These are phyloP conservation scores for Hypoxylon sp. DNA, from an alignment of 2,329 filamentous ascomycete genomes.

Conservation along the genomic window DNA sequence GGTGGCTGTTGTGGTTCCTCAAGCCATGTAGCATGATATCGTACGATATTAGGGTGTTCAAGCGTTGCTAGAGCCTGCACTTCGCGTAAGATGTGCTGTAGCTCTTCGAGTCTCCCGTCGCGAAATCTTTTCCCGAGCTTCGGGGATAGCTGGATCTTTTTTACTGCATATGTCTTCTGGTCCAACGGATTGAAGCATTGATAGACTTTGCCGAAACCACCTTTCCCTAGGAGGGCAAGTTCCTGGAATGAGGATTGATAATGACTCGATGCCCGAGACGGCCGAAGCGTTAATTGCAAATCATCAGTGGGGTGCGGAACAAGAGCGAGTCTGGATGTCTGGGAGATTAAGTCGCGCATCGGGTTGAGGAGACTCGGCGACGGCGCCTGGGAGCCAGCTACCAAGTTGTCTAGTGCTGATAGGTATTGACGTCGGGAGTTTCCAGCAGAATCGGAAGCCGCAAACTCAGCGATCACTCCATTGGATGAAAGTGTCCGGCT, in stretches of 20 bases:
- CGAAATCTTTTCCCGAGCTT: conserved; percentile 50
- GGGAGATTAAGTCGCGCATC: conserved; percentile 47
- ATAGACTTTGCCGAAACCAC: conserved; percentile 55
- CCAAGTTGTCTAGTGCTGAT: conserved; percentile 50
- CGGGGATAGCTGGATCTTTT: conserved; percentile 52
- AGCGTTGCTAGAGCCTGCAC: conserved; percentile 53
- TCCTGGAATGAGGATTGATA: conserved; percentile 52
- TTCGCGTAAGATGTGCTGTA: conserved; percentile 52
- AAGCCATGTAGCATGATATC: conserved; percentile 55
- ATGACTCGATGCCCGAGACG: conserved; percentile 46
- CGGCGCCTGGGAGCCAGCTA: conserved; percentile 38
- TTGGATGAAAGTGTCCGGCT: conserved; percentile 49
- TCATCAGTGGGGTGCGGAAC: conserved; percentile 47
- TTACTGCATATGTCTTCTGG: conserved; percentile 53
- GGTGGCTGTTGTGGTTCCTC: conserved; percentile 48
- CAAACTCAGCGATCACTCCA: conserved; percentile 42
- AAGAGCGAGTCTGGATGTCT: conserved; percentile 46
- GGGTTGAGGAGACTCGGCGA: conserved; percentile 41
- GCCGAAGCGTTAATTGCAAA: conserved; percentile 45
- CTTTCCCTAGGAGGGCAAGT: conserved; percentile 51
- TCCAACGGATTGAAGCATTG: conserved; percentile 52
- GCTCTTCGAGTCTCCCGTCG: conserved; percentile 52
- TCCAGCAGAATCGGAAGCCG: conserved; percentile 43
- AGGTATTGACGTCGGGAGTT: conserved; percentile 51
- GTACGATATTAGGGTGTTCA: conserved; percentile 54